These are phyloP conservation scores for Pontederia paniculata DNA, from an alignment of 176 grass and related monocot genomes.

Conservation along the genomic window DNA sequence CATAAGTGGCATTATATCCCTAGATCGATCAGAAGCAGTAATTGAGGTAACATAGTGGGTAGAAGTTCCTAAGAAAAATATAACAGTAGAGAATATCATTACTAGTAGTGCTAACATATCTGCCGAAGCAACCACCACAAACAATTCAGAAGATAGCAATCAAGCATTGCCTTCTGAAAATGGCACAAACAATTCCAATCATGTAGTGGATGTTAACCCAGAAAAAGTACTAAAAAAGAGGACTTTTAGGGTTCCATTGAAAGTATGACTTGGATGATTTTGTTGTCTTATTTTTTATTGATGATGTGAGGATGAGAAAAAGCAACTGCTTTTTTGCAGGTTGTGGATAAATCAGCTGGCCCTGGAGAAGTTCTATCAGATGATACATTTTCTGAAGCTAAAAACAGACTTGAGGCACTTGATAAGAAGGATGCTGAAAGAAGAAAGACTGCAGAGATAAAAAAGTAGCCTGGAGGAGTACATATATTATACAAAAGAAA, in stretches of 20 bases:
- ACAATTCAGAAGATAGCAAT: too few relatives aligned
- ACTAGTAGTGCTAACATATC: slow-evolving; percentile 39
- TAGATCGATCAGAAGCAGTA: slow-evolving; percentile 82
- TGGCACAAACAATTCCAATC: slow-evolving; percentile 36
- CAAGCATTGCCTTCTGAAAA: slow-evolving; percentile 33
- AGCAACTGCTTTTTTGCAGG: too few relatives aligned
- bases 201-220: too few relatives aligned
- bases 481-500: slow-evolving; percentile 96
- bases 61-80: slow-evolving; percentile 82
- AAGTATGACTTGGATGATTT: slow-evolving; percentile 36
- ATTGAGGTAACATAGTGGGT: slow-evolving; percentile 99
- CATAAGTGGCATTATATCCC: slow-evolving; percentile 86
- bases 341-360: too few relatives aligned
- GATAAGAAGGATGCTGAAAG: slow-evolving; percentile 84
- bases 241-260: slow-evolving; percentile 82
- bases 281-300: too few relatives aligned
- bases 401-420: slow-evolving; percentile 70
- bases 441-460: slow-evolving; percentile 84
- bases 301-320: too few relatives aligned
- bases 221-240: too few relatives aligned
- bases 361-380: too few relatives aligned
- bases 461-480: slow-evolving; percentile 92
- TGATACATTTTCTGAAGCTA: too few relatives aligned
- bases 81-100: slow-evolving; percentile 54
- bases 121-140: slow-evolving; percentile 37